Conservation (phyloP, 768 basidiomycete species). For the Leccinum barrowsii region DNA sequence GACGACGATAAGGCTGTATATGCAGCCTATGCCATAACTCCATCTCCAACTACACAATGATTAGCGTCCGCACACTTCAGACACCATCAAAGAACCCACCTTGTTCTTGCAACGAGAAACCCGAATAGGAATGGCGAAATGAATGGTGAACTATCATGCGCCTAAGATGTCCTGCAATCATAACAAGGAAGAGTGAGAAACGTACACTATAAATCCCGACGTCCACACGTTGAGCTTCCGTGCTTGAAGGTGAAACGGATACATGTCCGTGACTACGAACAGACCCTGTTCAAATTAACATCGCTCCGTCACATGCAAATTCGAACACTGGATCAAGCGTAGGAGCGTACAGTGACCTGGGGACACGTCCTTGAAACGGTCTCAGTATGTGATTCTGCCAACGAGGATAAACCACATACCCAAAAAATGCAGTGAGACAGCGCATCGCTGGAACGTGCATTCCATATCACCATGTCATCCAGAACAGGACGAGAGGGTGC, state of each 20-base stretch:
- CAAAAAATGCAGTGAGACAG: slow-evolving; percentile 32
- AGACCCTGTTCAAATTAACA: slow-evolving; percentile 32
- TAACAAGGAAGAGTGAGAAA: slow-evolving; percentile 33
- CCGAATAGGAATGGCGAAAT: slow-evolving; percentile 30
- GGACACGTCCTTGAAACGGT: slow-evolving; percentile 41
- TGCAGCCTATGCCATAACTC: slow-evolving; percentile 51
- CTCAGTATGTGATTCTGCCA: not conserved
- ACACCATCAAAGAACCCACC: slow-evolving; percentile 2
- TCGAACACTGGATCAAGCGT: not conserved
- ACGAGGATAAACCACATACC: slow-evolving; percentile 14
- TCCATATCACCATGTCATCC: not conserved
- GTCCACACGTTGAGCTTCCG: slow-evolving; percentile 53
- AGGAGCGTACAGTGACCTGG: slow-evolving; percentile 42
- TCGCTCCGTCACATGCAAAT: not conserved
- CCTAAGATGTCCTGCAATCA: slow-evolving; percentile 21
- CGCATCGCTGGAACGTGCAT: slow-evolving; percentile 24
- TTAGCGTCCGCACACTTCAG: not conserved
- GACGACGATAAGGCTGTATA: slow-evolving; percentile 47
- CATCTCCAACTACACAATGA: slow-evolving; percentile 39
- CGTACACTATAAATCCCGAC: slow-evolving; percentile 47
- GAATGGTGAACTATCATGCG: slow-evolving; percentile 29
- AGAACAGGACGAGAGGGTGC: not conserved
- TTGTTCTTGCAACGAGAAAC: slow-evolving; percentile 26
- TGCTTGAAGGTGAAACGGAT: slow-evolving; percentile 52
- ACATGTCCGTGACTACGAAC: slow-evolving; percentile 47